Percentiles rank a stretch among this genome's conserved stretches.
Evolutionary conservation across 2,329 filamentous ascomycete species (phyloP).

Genomic region (Paramyrothecium sp.): DNA sequence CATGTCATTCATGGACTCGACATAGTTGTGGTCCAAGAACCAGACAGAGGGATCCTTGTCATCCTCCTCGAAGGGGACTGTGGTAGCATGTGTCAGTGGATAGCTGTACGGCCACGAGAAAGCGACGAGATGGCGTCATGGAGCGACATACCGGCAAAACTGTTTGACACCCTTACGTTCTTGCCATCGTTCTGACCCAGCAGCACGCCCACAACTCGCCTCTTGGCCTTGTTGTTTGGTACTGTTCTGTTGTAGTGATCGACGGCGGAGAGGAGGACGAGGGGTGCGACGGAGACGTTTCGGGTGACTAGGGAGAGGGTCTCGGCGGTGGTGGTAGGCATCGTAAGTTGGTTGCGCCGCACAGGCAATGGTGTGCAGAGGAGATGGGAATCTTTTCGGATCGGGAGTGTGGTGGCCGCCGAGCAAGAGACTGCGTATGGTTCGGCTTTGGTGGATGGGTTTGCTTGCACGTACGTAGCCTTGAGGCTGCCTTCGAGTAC

Average conservation of each 20-base stretch:
- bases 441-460: constrained; percentile 15
- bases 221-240: constrained; percentile 81
- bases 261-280: constrained; percentile 95
- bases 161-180: constrained; percentile 96
- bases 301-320: constrained; percentile 91
- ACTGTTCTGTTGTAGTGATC: constrained; percentile 96
- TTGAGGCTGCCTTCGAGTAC: constrained; percentile 26
- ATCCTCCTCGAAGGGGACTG: constrained; percentile 98
- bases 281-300: constrained; percentile 94
- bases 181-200: constrained; percentile 95
- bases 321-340: constrained; percentile 97
- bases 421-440: constrained; percentile 7
- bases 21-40: constrained; percentile 99
- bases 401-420: constrained; percentile 9
- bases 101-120: neutral
- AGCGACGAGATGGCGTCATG: constrained; percentile 5
- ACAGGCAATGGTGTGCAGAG: neutral
- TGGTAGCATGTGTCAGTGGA: constrained; percentile 13
- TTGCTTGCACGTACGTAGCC: constrained; percentile 27
- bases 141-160: constrained; percentile 76
- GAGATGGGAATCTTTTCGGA: neutral
- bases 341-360: constrained; percentile 41
- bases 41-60: constrained; percentile 98
- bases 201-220: constrained; percentile 90
- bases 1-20: constrained; percentile 99